phyloP scores from a whole-genome alignment of 208 protist genomes.

The Leishmania major region DNA sequence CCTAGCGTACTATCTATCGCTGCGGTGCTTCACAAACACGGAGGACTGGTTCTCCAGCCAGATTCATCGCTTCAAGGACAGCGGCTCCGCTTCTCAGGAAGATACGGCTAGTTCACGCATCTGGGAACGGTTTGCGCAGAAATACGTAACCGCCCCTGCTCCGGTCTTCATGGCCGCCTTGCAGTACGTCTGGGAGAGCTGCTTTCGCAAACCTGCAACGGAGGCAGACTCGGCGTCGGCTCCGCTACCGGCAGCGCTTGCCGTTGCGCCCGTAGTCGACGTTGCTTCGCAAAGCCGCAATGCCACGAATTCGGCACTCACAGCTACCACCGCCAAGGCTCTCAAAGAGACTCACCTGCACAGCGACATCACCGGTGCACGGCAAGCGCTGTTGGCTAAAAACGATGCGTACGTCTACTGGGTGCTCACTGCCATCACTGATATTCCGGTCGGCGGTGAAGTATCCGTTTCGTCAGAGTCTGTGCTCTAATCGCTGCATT shows the following conservation, averaged over 20 bases:
- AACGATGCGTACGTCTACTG: constrained; percentile 26
- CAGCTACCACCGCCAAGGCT: constrained; percentile 17
- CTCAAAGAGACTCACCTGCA: constrained; percentile 20
- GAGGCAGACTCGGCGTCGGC: not conserved
- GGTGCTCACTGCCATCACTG: constrained; percentile 9
- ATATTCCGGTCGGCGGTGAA: constrained; percentile 9
- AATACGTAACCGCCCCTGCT: constrained; percentile 33
- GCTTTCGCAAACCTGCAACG: constrained; percentile 21
- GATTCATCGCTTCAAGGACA: constrained; percentile 4
- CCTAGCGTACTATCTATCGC: constrained; percentile 37
- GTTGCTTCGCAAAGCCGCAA: constrained; percentile 4
- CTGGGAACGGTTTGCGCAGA: constrained; percentile 15
- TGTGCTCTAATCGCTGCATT: not conserved
- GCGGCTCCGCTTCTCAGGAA: not conserved
- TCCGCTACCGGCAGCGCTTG: not conserved
- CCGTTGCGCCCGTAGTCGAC: constrained; percentile 22
- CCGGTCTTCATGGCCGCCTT: constrained; percentile 28
- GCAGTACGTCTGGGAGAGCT: constrained; percentile 23
- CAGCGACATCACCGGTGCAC: constrained; percentile 25
- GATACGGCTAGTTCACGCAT: constrained; percentile 3
- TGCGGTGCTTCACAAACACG: constrained; percentile 16
- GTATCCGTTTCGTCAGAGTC: constrained; percentile 13
- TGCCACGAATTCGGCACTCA: constrained; percentile 3
- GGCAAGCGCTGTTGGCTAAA: constrained; percentile 27
- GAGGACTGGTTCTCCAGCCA: constrained; percentile 29